phyloP scores from a whole-genome alignment of 257 asterid genomes.

The Solanum boliviense region DNA sequence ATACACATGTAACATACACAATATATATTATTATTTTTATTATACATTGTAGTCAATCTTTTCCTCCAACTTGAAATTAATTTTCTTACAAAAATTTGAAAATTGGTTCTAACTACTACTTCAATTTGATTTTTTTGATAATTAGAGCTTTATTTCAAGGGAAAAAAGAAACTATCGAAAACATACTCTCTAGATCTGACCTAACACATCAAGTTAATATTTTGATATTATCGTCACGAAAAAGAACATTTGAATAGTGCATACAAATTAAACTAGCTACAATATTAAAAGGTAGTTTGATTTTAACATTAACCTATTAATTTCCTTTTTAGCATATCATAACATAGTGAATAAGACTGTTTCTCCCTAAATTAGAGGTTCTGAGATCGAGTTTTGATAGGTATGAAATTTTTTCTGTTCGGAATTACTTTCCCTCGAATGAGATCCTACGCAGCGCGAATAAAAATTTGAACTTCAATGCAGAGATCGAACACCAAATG shows the following conservation, averaged over 20 bases:
- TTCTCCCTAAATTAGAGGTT: not conserved
- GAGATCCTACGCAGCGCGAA: not conserved
- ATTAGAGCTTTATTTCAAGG: not conserved
- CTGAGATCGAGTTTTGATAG: no score
- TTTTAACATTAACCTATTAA: not conserved
- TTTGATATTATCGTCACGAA: not conserved
- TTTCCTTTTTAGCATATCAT: not conserved
- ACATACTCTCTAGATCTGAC: not conserved
- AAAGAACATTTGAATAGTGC: not conserved
- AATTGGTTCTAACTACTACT: not conserved
- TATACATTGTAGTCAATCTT: not conserved
- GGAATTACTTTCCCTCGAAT: not conserved
- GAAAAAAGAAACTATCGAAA: not conserved
- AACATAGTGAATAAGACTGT: no score
- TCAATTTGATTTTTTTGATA: no score
- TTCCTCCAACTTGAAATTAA: not conserved
- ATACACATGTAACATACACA: no score
- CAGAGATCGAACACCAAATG: not conserved
- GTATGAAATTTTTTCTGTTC: no score
- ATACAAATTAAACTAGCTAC: not conserved
- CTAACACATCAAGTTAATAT: not conserved
- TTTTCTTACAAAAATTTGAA: not conserved
- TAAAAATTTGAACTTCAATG: not conserved
- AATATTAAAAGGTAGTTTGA: not conserved
- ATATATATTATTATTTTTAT: no score